Evolutionary conservation across 2,329 filamentous ascomycete genomes (phyloP), one percentile per base, ranked within the genome.

Genomic region (Alternaria metachromatica): DNA sequence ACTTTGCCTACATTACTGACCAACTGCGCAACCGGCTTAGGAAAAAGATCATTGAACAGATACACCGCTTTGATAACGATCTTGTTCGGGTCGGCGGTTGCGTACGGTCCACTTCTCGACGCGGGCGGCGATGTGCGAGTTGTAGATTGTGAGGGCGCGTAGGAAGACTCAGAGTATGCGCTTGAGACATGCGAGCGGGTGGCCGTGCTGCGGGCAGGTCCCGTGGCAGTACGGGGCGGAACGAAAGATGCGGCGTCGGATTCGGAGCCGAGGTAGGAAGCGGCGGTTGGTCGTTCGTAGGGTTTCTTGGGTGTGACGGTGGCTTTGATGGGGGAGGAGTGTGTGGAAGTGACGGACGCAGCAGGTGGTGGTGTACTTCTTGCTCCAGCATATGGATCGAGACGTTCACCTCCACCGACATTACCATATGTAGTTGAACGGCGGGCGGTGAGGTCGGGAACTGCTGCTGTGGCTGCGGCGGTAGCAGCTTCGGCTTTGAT

Each of bases 51-150:
- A 81, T 94, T 94, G 85, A 97, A 98, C 60, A 91, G 86, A 78
- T 97, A 98, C 4, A 98, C 96, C 11, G 91, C 96, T 75, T 92
- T 92, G 80, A 99, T 95, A 66, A 97, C 90, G 76, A 99, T 96
- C 86, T 99, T 99, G 82, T 97, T 90, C 0, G 95, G 94, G 77
- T 98, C 93, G 69, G 92, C 92, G 26, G 94, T 97, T 37, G 89
- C 87, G 81, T 97, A 98, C 3, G 92, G 88, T 2, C 90, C 89
- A 51, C 92, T 88, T 68, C 90, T 87, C 4, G 92, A 94, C 2
- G 92, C 90, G 15, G 94, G 93, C 9, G 94, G 92, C 6, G 92
- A 93, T 7, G 94, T 97, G 62, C 89, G 89, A 11, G 92, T 87
- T 1, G 94, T 97, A 15, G 92, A 94, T 63, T 93, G 89, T 10